Base-by-base conservation (phyloP, 2,329 filamentous ascomycete species). In the Fusarium cyanostomum region DNA sequence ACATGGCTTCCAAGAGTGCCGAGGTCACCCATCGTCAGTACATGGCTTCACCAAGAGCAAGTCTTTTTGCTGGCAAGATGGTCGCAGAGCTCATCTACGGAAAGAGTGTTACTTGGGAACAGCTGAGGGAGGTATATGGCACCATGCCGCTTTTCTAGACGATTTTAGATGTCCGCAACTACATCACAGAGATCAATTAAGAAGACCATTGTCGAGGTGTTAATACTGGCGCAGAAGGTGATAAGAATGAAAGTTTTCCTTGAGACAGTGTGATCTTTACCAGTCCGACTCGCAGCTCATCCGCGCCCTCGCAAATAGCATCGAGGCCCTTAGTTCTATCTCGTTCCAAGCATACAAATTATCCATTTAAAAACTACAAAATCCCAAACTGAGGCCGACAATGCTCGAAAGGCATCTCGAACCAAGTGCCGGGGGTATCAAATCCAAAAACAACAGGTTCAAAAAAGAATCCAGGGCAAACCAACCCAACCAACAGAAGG, bases 41-140 rank as follows among this genome's bases (percentile, higher is more conserved):
- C 33, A 68, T 67, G 65, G 37, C 64, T 64, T 61, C 58, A 21
- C 53, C 62, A 45, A 59, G 53, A 62, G 44, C 13, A 38, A 55
- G 54, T 42, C 56, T 70, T 27, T 69, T n/a, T 37, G 68, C 43
- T 49, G 62, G 54, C 4, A 57, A 59, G 38, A 45, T 50, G 43
- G 41, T 68, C 5, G 68, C 63, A 37, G 49, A 63, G 58, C 52
- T 68, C 18, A 60, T 70, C 2, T 70, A 67, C 18, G 62, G 58
- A 42, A 26, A 68, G 7, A 41, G 10, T 52, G 33, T 70, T 34
- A 66, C 53, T 39, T 71, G 65, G 65, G 67, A 67, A 28, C 69
- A 70, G 41, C 52, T 71, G 43, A 67, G 39, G 38, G 58, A 67
- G 28, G 53, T 69, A 42, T 62, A 67, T 37, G 67, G 68, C 7